Conservation (phyloP, 1,139 yeast genomes). For the Pneumocystis canis region DNA sequence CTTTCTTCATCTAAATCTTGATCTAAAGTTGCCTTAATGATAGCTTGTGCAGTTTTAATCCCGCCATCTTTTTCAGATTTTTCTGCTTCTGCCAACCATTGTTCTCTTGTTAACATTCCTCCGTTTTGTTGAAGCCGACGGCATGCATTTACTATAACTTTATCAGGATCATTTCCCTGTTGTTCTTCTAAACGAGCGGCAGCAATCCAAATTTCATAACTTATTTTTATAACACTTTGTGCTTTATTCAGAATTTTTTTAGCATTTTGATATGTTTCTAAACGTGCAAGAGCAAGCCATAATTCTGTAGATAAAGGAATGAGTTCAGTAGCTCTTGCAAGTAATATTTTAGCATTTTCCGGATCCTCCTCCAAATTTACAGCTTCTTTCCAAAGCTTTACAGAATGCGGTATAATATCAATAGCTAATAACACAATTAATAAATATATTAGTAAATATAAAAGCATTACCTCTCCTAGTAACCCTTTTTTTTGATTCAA, state of each 20-base stretch:
- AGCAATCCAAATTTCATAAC: constrained; percentile 53
- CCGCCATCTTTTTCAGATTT: constrained; percentile 26
- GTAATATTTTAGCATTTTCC: constrained; percentile 38
- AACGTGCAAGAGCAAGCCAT: constrained; percentile 43
- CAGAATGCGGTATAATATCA: constrained; percentile 49
- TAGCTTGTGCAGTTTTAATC: constrained; percentile 24
- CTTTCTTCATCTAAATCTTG: constrained; percentile 24
- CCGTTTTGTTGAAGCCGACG: constrained; percentile 28
- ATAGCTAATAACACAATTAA: constrained; percentile 31
- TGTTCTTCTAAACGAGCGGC: constrained; percentile 62
- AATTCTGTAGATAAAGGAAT: constrained; percentile 47
- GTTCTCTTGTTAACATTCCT: constrained; percentile 24
- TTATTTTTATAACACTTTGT: constrained; percentile 36
- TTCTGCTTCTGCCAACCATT: constrained; percentile 39
- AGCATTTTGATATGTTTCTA: constrained; percentile 36
- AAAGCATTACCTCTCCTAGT: constrained; percentile 34
- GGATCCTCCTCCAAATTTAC: constrained; percentile 32
- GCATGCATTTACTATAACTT: constrained; percentile 40
- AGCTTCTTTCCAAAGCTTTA: constrained; percentile 50
- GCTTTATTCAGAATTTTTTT: constrained; percentile 45
- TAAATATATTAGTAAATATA: neutral
- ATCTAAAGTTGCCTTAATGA: constrained; percentile 23
- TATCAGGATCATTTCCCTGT: constrained; percentile 30
- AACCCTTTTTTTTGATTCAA: constrained; percentile 37
- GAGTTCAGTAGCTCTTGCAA: constrained; percentile 55